Evolutionary conservation across 768 basidiomycete species (phyloP).

Genomic region (Boletus rubroflammeus): DNA sequence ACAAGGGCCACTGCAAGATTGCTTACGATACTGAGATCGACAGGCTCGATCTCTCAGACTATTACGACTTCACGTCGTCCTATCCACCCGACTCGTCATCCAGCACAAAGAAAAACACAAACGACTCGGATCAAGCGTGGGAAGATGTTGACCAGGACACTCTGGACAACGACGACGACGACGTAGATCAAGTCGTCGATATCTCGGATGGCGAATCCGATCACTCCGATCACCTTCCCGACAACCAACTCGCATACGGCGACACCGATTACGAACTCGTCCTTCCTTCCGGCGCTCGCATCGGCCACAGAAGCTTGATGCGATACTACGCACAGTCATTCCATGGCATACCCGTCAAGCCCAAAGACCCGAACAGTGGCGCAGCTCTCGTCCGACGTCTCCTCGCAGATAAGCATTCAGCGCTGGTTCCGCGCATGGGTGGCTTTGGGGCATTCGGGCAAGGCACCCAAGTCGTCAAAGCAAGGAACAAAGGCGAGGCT

Average conservation of each 20-base stretch:
- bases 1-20: slow-evolving; percentile 96
- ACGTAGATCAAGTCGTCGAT: not conserved
- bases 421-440: slow-evolving; percentile 78
- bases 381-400: slow-evolving; percentile 73
- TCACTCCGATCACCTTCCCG: slow-evolving; percentile 42
- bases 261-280: slow-evolving; percentile 85
- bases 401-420: slow-evolving; percentile 78
- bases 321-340: slow-evolving; percentile 87
- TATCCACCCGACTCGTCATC: slow-evolving; percentile 52
- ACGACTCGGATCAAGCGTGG: slow-evolving; percentile 23
- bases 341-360: slow-evolving; percentile 40
- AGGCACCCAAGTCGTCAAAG: slow-evolving; percentile 82
- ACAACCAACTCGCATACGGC: slow-evolving; percentile 65
- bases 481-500: slow-evolving; percentile 93
- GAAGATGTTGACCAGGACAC: slow-evolving; percentile 32
- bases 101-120: slow-evolving; percentile 2
- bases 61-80: slow-evolving; percentile 84
- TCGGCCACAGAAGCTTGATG: slow-evolving; percentile 86
- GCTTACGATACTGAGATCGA: slow-evolving; percentile 82
- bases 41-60: slow-evolving; percentile 85
- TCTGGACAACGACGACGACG: slow-evolving; percentile 30
- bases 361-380: slow-evolving; percentile 67
- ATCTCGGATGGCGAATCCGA: slow-evolving; percentile 33
- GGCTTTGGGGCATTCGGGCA: slow-evolving; percentile 84
- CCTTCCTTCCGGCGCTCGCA: slow-evolving; percentile 86